Evolutionary conservation across 2,329 filamentous ascomycete species (phyloP).

Genomic region (Epichloe festucae): DNA sequence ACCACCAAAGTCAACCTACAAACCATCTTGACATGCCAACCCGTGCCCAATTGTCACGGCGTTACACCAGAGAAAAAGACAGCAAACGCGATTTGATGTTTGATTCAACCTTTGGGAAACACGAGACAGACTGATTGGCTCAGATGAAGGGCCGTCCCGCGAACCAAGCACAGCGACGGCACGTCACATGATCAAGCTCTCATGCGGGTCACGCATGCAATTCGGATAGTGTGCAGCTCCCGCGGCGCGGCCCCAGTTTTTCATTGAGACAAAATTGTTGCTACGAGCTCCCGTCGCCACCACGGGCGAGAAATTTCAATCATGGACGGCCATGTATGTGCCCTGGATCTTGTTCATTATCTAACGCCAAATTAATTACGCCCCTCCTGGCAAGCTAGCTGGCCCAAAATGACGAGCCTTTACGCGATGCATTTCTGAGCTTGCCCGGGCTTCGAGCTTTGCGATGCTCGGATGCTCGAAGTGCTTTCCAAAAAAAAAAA

Average conservation of each 20-base stretch:
- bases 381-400: too few relatives aligned
- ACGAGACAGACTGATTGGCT: slow-evolving; percentile 11
- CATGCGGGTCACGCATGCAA: slow-evolving; percentile 23
- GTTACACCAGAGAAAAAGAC: not conserved
- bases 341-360: not conserved
- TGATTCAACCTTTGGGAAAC: not conserved
- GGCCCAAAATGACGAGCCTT: not conserved
- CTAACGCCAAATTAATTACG: not conserved
- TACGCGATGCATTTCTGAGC: not conserved
- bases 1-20: not conserved
- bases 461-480: too few relatives aligned
- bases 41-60: not conserved
- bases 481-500: too few relatives aligned
- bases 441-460: too few relatives aligned
- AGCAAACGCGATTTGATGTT: not conserved
- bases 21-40: too few relatives aligned
- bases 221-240: slow-evolving; percentile 20
- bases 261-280: slow-evolving; percentile 4
- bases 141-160: slow-evolving; percentile 23
- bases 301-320: not conserved
- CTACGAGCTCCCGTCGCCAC: not conserved
- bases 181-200: slow-evolving; percentile 21
- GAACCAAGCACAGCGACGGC: slow-evolving; percentile 21
- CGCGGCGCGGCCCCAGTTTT: slow-evolving; percentile 17
- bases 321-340: not conserved